Evolutionary conservation across 257 asterid genomes (phyloP), one percentile per base, ranked within the genome.

Genomic region (Sherardia arvensis): DNA sequence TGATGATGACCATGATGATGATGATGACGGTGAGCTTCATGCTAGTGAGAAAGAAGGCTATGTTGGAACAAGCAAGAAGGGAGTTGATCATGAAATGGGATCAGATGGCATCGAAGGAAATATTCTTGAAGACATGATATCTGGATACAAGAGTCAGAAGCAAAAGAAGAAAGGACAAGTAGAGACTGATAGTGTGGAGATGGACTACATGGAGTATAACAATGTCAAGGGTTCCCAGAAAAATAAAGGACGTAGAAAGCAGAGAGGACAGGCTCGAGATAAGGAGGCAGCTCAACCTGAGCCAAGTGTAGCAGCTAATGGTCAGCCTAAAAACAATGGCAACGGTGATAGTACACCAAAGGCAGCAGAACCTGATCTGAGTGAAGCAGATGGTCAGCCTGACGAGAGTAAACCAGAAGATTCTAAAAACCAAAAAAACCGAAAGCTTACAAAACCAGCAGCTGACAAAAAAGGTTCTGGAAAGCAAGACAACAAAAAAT

Each of bases 111-210:
- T 87, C 33, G 97, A 90, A 69, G 76, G 80, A 6, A 80, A 76
- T 74, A 33, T 85, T 20, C 90, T 93, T 71, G 95, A 90, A 84
- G 86, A 90, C 70, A 90, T 90, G 99, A 49, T 84, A 65, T 83
- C 87, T 61, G 88, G 84, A 64, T 83, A 56, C 53, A 82, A 77
- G 79, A 79, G 70, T 66, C 74, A 62, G 67, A 80, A 67, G 64
- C 59, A 70, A 1, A 84, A 83, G 73, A 82, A 29, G 72, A 71
- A 20, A 59, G 71, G 43, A 71, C 75, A 73, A 68, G 74, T 32
- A 48, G 83, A 83, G 60, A 64, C 26, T 4, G 76, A 78, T 62
- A 68, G 71, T 57, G 85, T 85, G 75, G 96, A 84, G 63, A 67
- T 81, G 81, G 91, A 87, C 72, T 85, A 79, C 81, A 82, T 84